Evolutionary conservation across 257 asterid genomes (phyloP).

Genomic region (Apocynum venetum): DNA sequence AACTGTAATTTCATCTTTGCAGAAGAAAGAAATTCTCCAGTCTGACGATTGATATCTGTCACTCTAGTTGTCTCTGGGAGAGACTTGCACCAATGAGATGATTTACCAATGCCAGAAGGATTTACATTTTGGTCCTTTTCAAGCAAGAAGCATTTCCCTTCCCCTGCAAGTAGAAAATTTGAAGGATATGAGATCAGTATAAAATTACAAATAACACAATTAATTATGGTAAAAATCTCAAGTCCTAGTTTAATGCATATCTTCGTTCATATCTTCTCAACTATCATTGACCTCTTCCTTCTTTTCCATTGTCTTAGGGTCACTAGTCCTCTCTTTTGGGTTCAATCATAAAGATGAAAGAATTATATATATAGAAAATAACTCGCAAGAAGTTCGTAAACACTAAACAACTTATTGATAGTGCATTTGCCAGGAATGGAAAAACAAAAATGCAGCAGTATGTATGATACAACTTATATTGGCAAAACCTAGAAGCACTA

Average conservation of each 20-base stretch:
- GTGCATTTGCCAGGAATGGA: background rate
- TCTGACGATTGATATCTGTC: conserved; percentile 27
- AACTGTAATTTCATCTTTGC: conserved; percentile 79
- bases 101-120: conserved; percentile 8
- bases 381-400: background rate
- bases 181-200: background rate
- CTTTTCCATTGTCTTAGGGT: background rate
- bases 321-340: background rate
- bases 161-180: conserved; percentile 11
- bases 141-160: background rate
- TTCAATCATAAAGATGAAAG: background rate
- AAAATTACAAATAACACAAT: no score
- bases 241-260: background rate
- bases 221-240: background rate
- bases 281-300: background rate
- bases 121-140: background rate
- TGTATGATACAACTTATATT: background rate
- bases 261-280: background rate
- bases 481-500: background rate
- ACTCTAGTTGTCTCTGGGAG: conserved; percentile 23
- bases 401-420: background rate
- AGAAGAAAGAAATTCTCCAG: conserved; percentile 36
- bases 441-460: background rate
- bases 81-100: conserved; percentile 20
- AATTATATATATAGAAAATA: background rate